Percentiles rank a stretch among this genome's conserved stretches.
phyloP scores from a whole-genome alignment of 164 flowering plant genomes.

The Nelumbo lutea region DNA sequence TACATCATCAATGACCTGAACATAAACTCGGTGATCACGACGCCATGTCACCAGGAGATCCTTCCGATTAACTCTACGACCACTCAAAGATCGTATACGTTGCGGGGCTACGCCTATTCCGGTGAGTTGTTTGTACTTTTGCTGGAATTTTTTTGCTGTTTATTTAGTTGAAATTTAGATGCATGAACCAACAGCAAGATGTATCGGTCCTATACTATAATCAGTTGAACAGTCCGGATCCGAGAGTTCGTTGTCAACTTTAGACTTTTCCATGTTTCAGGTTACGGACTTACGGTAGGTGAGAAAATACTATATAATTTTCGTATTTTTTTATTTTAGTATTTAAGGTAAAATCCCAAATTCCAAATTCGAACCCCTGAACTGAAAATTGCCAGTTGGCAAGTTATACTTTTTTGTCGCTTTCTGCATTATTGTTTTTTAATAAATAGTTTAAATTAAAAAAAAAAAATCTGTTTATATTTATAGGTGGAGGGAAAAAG shows the following conservation, averaged over 20 bases:
- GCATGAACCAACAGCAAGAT: no score
- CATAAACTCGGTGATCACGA: constrained; percentile 90
- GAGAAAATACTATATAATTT: no score
- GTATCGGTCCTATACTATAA: no score
- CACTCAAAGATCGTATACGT: constrained; percentile 69
- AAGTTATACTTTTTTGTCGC: not conserved
- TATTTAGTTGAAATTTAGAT: not conserved
- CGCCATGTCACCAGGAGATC: constrained; percentile 86
- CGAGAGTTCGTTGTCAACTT: no score
- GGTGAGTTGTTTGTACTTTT: constrained; percentile 39
- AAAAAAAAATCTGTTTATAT: no score
- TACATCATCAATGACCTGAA: constrained; percentile 89
- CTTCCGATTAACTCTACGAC: constrained; percentile 79
- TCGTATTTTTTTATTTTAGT: no score
- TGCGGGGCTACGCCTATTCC: constrained; percentile 86
- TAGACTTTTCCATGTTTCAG: no score
- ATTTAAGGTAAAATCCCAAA: no score
- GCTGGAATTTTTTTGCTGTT: constrained; percentile 1
- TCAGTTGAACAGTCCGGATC: no score
- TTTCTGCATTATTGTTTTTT: not conserved
- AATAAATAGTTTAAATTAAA: no score
- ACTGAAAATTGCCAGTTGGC: not conserved
- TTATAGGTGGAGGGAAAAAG: constrained; percentile 82
- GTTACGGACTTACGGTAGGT: no score
- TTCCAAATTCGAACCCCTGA: no score